Percentiles rank a stretch among this genome's conserved stretches.
phyloP scores from a whole-genome alignment of 75 land plant species.

The Isoetes taiwanensis region DNA sequence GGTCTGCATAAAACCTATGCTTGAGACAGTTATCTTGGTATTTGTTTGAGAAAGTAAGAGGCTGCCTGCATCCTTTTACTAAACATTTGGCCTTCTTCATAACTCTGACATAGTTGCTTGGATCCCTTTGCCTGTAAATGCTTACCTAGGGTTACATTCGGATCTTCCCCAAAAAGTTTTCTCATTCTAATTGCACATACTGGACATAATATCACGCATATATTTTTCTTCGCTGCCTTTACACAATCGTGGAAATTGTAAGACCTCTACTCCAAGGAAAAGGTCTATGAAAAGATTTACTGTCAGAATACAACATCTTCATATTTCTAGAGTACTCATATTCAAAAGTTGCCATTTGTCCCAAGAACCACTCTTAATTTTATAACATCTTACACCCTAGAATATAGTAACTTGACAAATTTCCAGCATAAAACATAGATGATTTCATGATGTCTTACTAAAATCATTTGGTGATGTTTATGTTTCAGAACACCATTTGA shows the following conservation, averaged over 20 bases:
- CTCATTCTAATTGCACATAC: slow-evolving; percentile 41
- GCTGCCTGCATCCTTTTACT: slow-evolving; percentile 51
- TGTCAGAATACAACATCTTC: no score
- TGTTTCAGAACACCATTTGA: no score
- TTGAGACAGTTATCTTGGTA: slow-evolving; percentile 41
- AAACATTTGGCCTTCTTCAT: slow-evolving; percentile 56
- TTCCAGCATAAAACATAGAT: no score
- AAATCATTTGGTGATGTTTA: no score
- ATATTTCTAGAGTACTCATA: no score
- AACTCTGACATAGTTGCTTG: slow-evolving; percentile 30
- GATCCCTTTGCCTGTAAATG: slow-evolving; percentile 56
- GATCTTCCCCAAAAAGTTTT: slow-evolving; percentile 26
- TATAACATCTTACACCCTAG: no score
- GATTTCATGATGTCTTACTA: no score
- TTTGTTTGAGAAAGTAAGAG: slow-evolving; percentile 58
- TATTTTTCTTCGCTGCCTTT: slow-evolving; percentile 34
- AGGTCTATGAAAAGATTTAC: no score
- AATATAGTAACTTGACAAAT: no score
- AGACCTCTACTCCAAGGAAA: slow-evolving; percentile 61
- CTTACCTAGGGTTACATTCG: slow-evolving; percentile 18
- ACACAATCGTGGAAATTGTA: slow-evolving; percentile 52
- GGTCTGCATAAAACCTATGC: slow-evolving; percentile 71
- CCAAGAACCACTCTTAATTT: no score
- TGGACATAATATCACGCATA: slow-evolving; percentile 48
- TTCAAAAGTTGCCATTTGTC: no score